A percentile compares a stretch with the other conserved stretches of the same genome.
phyloP scores from a whole-genome alignment of 2,329 filamentous ascomycete species.

The Beauveria sp. region DNA sequence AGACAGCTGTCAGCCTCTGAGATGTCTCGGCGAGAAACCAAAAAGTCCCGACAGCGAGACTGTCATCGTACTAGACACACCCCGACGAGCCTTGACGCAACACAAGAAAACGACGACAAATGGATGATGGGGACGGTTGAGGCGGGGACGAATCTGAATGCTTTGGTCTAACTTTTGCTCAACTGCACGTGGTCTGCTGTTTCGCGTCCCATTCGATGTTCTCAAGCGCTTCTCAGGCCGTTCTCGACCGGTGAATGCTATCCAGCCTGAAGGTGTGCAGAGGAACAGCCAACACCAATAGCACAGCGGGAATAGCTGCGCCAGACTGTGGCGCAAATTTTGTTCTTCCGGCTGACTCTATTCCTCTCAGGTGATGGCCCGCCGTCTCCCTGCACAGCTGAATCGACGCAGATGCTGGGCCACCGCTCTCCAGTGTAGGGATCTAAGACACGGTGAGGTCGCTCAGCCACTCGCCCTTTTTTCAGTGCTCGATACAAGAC shows the following conservation, averaged over 20 bases:
- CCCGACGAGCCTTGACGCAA: neutral
- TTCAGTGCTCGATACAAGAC: slow-evolving; percentile 2
- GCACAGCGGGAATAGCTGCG: neutral
- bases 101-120: neutral
- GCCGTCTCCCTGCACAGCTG: slow-evolving; percentile 6
- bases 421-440: neutral
- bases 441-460: slow-evolving; percentile 9
- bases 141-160: neutral
- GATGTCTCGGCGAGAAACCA: neutral
- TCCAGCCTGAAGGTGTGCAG: neutral
- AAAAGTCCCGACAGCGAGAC: neutral
- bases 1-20: neutral
- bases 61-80: neutral
- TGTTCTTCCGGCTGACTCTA: neutral
- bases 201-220: neutral
- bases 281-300: neutral
- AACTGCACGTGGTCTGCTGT: slow-evolving; percentile 5
- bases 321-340: neutral
- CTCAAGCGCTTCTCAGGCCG: too few species aligned
- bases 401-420: neutral
- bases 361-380: neutral
- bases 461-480: neutral
- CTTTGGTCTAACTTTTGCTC: neutral
- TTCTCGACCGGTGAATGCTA: neutral
- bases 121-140: neutral